phyloP scores from a whole-genome alignment of 2,329 filamentous ascomycete species.

The Pseudocercospora fuligena region DNA sequence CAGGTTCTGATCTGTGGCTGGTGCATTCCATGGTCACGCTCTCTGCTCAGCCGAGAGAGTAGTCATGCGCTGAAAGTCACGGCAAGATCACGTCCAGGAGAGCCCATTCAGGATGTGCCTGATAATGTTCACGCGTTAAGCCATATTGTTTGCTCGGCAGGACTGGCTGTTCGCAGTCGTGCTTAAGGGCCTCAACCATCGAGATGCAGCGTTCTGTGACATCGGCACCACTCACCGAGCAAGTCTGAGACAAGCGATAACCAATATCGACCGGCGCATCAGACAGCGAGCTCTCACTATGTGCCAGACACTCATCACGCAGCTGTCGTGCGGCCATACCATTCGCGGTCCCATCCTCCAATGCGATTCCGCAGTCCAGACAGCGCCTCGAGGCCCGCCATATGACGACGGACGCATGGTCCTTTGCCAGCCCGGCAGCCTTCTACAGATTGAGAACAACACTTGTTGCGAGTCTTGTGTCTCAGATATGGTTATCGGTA shows the following conservation, averaged over 20 bases:
- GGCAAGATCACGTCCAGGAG: background rate
- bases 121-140: background rate
- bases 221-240: background rate
- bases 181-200: background rate
- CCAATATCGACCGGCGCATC: background rate
- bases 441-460: constrained; percentile 20
- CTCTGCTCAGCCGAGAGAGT: background rate
- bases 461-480: constrained; percentile 30
- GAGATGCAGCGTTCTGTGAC: background rate
- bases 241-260: background rate
- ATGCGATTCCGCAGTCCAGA: constrained; percentile 18
- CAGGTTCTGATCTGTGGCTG: background rate
- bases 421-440: constrained; percentile 17
- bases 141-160: background rate
- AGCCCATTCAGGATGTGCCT: background rate
- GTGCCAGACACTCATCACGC: constrained; percentile 28
- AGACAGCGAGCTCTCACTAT: constrained; percentile 11
- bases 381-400: constrained; percentile 11
- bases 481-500: constrained; percentile 17
- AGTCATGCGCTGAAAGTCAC: background rate
- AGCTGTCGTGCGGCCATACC: constrained; percentile 29
- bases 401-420: constrained; percentile 21
- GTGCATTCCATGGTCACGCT: background rate
- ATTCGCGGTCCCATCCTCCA: constrained; percentile 24
- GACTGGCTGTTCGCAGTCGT: background rate